Base-by-base conservation (phyloP, 2,329 filamentous ascomycete species). In the Clonostachys sp. region DNA sequence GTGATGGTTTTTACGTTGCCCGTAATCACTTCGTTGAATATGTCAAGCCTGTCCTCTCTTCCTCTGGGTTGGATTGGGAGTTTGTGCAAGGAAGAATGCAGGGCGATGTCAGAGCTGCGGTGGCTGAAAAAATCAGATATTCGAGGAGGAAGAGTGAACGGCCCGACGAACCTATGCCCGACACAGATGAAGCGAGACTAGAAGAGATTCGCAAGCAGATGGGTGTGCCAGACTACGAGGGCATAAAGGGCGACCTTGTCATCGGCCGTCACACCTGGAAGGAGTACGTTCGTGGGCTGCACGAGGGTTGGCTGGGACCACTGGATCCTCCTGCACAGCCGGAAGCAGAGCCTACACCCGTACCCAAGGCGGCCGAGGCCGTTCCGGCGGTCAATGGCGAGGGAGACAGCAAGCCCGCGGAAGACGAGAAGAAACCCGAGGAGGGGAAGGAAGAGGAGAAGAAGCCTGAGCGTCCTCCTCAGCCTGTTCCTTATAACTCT, bases 21-120 rank as follows among this genome's bases (percentile, higher is more conserved):
- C 87, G 95, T 58, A 91, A 97, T 56, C 91, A 97, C 68, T 99
- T 96, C 67, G 86, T 91, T 60, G 89, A 96, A 64, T 99, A 96
- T 62, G 81, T 96, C 41, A 97, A 97, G 74, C 94, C 94, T 2
- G 80, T 99, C 24, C 72, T 99, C 38, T 88, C 94, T 5, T 87
- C 90, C 3, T 92, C 89, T 2, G 91, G 91, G 1, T 71, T 97
- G 61, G 94, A 99, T 65, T 97, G 95, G 84, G 92, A 96, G 59
- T 95, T 96, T 48, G 81, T 97, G 6, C 92, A 97, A 68, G 94
- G 92, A 6, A 77, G 91, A 46, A 85, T 86, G 62, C 88, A 96
- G 71, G 94, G 94, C n/a, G 92, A 99, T 61, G 82, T 99, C 41
- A 77, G 94, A 51, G 91, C 89, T 45, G 88, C 86, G 13, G 78